These are phyloP conservation scores for Notholithocarpus densiflorus DNA, from an alignment of 306 rosid species.

Conservation along the genomic window DNA sequence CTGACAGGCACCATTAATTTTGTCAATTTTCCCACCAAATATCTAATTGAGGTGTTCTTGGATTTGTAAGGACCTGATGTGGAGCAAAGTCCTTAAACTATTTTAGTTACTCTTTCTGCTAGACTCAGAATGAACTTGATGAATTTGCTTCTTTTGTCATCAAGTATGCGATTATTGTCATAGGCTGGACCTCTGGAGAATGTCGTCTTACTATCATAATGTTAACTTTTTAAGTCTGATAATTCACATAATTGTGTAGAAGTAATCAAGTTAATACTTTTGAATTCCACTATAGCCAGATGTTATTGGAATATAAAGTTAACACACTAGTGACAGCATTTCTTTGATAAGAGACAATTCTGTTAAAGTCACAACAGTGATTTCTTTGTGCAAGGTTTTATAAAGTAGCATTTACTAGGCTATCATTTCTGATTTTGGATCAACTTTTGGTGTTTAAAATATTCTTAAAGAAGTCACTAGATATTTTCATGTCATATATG, in stretches of 20 bases:
- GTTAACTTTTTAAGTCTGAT: not conserved
- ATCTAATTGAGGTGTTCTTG: not conserved
- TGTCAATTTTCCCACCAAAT: not conserved
- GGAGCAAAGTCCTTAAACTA: not conserved
- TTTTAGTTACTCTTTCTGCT: not conserved
- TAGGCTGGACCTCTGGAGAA: not conserved
- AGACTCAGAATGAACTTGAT: not conserved
- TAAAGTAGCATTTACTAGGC: not conserved
- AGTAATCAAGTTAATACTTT: not conserved
- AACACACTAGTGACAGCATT: not conserved
- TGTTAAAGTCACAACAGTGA: not conserved
- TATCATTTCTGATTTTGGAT: not conserved
- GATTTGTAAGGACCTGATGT: not conserved
- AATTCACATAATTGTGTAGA: not conserved
- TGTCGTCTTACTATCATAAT: not conserved
- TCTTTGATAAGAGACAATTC: not conserved
- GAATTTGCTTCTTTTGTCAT: not conserved
- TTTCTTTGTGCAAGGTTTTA: not conserved
- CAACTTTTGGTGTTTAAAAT: not conserved
- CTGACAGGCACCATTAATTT: not conserved
- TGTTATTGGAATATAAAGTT: not conserved
- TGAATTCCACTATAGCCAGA: not conserved
- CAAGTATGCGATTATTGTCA: not conserved
- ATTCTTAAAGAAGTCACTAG: not conserved
- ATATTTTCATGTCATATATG: not conserved